Base-by-base conservation (phyloP, 2,329 filamentous ascomycete genomes). In the Pseudopithomyces maydicus region DNA sequence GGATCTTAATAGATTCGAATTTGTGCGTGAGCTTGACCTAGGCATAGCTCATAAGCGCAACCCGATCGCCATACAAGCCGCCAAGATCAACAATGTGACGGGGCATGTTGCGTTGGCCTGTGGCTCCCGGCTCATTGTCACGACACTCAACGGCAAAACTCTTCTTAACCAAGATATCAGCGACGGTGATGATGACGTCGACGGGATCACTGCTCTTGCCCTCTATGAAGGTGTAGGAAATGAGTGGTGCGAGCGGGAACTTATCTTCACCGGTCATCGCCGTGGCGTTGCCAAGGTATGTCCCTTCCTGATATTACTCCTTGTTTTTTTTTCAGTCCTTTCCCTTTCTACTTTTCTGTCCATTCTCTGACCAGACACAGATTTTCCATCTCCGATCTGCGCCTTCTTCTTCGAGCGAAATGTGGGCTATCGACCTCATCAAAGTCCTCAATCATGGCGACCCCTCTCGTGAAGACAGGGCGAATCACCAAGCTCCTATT, bases 221-320 rank as follows among this genome's bases (percentile, higher is more conserved):
- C 97, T 97, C 74, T 98, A 98, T 77, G 93, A 98, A 74, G 94
- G 94, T 0, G 85, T 88, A 0, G 90, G 89, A 2, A 95, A 92
- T 66, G 95, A 98, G 77, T 98, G 93, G 91, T 82, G 97, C 3
- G 91, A 96, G 76, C 88, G 89, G 53, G 88, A 89, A 58, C 81
- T 99, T 42, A 80, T 98, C 36, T 93, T 99, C 62, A 98, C 94
- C 0, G 95, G 95, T 0, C 95, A 98, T 72, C 83, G 86, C 61
- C 82, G 88, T 50, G 95, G 95, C 0, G 83, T 92, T 14, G 93
- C 96, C 33, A 96, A 96, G 68, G 87, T 75, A 23, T 29, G 8
- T 8, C 26, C 26, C 26, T 8, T 29, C 26, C 26, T 8, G 8
- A 5, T 8, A 29, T 29, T 8, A 4, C 26, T 29, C 26, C 26